Base-by-base conservation (phyloP, 805 yeast species). In the Zygosaccharomyces lentus region DNA sequence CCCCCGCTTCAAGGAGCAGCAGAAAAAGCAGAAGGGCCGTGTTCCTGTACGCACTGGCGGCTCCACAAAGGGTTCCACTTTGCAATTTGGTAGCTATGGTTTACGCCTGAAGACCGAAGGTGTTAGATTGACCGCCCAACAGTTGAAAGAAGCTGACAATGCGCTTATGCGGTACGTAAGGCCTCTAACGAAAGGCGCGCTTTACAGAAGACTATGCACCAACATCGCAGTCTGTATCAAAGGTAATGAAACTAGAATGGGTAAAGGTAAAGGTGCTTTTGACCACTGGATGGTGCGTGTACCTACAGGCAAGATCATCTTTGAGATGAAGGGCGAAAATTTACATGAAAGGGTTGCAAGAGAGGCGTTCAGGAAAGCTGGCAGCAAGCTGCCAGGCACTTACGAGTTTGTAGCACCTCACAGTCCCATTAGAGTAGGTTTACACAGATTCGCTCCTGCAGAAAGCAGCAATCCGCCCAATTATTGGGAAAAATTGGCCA, bases 191-290 rank as follows among this genome's bases (percentile, higher is more conserved):
- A 61, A 63, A 40, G 95, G 95, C 34, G 70, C 77, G 55, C 72
- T 89, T 44, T 82, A 84, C 76, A 82, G 91, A 56, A 79, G 98
- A 62, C 73, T 90, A 46, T 80, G 82, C 41, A 84, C 96, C 17
- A 84, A 86, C 64, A 77, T 88, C 44, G 93, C 98, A 0, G 95
- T 93, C 9, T 89, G 96, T 69, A 80, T 87, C 51, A 93, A 93
- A 72, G 99, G 99, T 72, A 93, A 93, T 67, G 96, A 93, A 66
- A 88, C 96, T 9, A 93, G 99, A 82, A 93, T 93, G 99, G 99
- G 99, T 74, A 93, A 93, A 68, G 99, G 99, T 73, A 93, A 93
- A 70, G 99, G 99, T 69, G 84, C 90, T 0, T 91, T 93, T 64
- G 96, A 88, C 60, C 93, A 88, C 71, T 93, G 98, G 98, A 95